phyloP scores from a whole-genome alignment of 2,329 filamentous ascomycete species.

The Neofusicoccum sp. region DNA sequence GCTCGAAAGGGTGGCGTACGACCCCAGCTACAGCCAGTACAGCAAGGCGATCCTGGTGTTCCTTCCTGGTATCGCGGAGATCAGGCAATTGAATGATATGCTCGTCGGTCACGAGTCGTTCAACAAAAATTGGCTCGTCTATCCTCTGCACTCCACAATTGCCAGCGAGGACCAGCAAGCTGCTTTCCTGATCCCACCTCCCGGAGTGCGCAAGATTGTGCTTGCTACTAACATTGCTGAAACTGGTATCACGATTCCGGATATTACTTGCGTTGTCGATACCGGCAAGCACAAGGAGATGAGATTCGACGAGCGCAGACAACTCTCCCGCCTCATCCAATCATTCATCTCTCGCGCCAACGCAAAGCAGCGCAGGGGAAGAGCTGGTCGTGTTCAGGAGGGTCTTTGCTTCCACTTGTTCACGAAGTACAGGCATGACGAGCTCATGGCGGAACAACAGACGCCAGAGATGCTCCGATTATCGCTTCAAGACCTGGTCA shows the following conservation, averaged over 20 bases:
- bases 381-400: slow-evolving; percentile 92
- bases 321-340: slow-evolving; percentile 86
- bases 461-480: slow-evolving; percentile 94
- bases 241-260: slow-evolving; percentile 96
- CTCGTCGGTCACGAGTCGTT: slow-evolving; percentile 76
- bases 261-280: slow-evolving; percentile 95
- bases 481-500: slow-evolving; percentile 89
- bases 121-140: slow-evolving; percentile 74
- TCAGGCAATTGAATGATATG: slow-evolving; percentile 82
- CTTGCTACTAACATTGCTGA: slow-evolving; percentile 97
- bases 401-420: slow-evolving; percentile 96
- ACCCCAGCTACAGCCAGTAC: slow-evolving; percentile 64
- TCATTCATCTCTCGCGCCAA: slow-evolving; percentile 95
- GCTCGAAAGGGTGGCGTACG: slow-evolving; percentile 70
- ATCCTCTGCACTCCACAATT: slow-evolving; percentile 90
- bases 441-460: slow-evolving; percentile 82
- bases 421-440: slow-evolving; percentile 84
- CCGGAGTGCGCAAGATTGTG: slow-evolving; percentile 85
- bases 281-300: slow-evolving; percentile 97
- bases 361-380: slow-evolving; percentile 88
- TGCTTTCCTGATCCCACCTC: slow-evolving; percentile 82
- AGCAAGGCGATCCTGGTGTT: slow-evolving; percentile 95
- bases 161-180: slow-evolving; percentile 95
- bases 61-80: slow-evolving; percentile 90
- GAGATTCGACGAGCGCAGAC: slow-evolving; percentile 89